Conservation (phyloP, 768 basidiomycete species). For the Cyathus striatus region DNA sequence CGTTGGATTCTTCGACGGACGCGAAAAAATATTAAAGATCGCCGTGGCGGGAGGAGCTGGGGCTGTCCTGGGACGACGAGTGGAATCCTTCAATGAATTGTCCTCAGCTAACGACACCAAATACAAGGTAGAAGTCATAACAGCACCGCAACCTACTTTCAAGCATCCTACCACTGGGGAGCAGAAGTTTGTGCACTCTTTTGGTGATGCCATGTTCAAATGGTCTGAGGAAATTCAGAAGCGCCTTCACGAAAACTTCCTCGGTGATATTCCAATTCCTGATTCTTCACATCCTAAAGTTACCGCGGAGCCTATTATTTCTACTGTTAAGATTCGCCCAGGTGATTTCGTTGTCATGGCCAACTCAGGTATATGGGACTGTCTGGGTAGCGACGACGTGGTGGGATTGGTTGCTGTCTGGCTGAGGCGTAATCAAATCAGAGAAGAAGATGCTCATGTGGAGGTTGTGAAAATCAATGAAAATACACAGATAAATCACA, state of each 20-base stretch:
- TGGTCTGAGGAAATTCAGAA: constrained; percentile 34
- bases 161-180: too few relatives aligned
- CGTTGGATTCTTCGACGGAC: constrained; percentile 37
- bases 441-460: not conserved
- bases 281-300: constrained; percentile 47
- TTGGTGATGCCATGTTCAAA: constrained; percentile 41
- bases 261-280: constrained; percentile 24
- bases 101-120: constrained; percentile 31
- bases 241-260: constrained; percentile 22
- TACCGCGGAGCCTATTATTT: constrained; percentile 50
- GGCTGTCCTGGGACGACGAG: constrained; percentile 40
- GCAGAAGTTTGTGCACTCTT: constrained; percentile 35
- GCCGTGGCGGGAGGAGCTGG: constrained; percentile 44
- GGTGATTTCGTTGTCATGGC: constrained; percentile 56
- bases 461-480: too few relatives aligned
- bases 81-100: too few relatives aligned
- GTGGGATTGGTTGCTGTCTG: constrained; percentile 34
- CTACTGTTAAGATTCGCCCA: constrained; percentile 29
- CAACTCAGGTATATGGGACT: constrained; percentile 53
- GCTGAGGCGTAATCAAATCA: constrained; percentile 11
- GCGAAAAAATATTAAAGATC: constrained; percentile 30
- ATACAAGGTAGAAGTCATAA: constrained; percentile 37
- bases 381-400: constrained; percentile 46
- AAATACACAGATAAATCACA: too few relatives aligned
- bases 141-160: constrained; percentile 33